Evolutionary conservation across 2,329 filamentous ascomycete species (phyloP).

Genomic region (Colletotrichum sp.): DNA sequence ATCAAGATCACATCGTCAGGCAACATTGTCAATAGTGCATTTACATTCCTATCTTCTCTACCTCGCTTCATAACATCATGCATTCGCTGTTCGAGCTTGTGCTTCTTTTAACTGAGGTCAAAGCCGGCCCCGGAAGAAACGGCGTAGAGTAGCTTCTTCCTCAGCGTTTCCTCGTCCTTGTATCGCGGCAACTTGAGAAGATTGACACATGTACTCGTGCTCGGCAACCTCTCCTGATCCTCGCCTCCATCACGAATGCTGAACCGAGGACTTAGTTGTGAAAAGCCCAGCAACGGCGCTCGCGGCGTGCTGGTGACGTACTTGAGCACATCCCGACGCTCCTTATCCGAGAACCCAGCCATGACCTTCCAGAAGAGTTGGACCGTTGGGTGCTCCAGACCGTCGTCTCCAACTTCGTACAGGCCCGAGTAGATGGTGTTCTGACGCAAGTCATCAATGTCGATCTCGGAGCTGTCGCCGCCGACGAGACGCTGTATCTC

Average conservation of each 20-base stretch:
- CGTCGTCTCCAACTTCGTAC: slow-evolving; percentile 89
- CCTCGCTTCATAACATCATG: slow-evolving; percentile 14
- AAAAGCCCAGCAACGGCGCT: slow-evolving; percentile 88
- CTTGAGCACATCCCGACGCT: slow-evolving; percentile 86
- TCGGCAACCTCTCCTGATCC: slow-evolving; percentile 82
- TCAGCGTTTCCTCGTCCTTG: slow-evolving; percentile 65
- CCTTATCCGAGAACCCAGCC: slow-evolving; percentile 73
- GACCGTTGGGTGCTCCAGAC: slow-evolving; percentile 83
- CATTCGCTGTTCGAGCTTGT: background rate
- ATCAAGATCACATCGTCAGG: background rate
- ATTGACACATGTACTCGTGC: slow-evolving; percentile 96
- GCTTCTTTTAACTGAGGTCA: slow-evolving; percentile 67
- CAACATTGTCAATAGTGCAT: background rate
- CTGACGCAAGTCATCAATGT: slow-evolving; percentile 81
- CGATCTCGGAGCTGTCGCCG: slow-evolving; percentile 84
- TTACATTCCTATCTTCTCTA: background rate
- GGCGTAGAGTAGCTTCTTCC: slow-evolving; percentile 86
- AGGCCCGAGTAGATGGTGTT: slow-evolving; percentile 90
- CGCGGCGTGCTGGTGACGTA: slow-evolving; percentile 95
- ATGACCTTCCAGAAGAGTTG: slow-evolving; percentile 92
- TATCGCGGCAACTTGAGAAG: slow-evolving; percentile 91
- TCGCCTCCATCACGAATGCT: slow-evolving; percentile 84
- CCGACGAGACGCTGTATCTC: slow-evolving; percentile 94
- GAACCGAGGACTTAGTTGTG: slow-evolving; percentile 83
- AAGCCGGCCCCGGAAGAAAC: slow-evolving; percentile 91